phyloP scores from a whole-genome alignment of 2,329 filamentous ascomycete genomes.

The Chaetomium olivaceum region DNA sequence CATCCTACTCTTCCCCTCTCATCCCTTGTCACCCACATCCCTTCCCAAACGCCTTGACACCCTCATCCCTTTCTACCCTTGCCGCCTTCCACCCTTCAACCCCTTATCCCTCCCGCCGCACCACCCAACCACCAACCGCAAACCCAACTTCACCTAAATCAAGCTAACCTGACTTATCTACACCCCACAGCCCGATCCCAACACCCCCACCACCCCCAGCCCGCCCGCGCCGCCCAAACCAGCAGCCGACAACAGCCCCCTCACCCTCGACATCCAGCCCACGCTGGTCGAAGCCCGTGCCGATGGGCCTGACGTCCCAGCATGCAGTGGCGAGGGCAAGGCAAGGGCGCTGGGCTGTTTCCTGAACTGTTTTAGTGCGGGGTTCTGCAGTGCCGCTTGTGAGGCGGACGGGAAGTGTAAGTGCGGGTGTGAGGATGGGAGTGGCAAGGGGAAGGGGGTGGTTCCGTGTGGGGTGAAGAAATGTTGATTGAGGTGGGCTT shows the following conservation, averaged over 20 bases:
- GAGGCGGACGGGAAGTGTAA: neutral
- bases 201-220: neutral
- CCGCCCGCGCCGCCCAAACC: neutral
- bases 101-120: no score
- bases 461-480: neutral
- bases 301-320: neutral
- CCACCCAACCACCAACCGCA: neutral
- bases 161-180: no score
- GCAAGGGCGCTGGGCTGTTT: neutral
- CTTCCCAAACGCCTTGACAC: no score
- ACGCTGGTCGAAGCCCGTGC: neutral
- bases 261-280: neutral
- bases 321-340: neutral
- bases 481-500: no score
- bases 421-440: conserved; percentile 8
- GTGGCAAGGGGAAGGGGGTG: neutral
- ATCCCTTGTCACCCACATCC: neutral
- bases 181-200: neutral
- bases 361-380: neutral
- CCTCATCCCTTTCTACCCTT: no score
- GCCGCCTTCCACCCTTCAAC: no score
- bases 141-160: no score
- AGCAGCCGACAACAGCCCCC: neutral
- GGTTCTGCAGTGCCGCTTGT: neutral
- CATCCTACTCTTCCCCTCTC: neutral